Base-by-base conservation (phyloP, 768 basidiomycete species). In the Leccinellum luteum region DNA sequence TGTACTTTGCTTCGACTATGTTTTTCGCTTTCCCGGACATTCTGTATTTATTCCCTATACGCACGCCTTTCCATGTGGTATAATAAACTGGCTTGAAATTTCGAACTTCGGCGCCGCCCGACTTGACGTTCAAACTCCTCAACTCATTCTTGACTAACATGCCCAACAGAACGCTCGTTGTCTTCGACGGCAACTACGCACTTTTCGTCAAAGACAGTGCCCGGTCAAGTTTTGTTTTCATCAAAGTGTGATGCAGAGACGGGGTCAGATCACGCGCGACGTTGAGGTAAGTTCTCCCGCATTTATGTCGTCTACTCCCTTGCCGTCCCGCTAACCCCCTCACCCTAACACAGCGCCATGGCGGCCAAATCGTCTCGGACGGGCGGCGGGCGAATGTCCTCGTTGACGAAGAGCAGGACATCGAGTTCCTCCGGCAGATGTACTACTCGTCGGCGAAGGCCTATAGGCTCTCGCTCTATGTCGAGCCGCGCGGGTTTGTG, bases 191-290 rank as follows among this genome's bases (percentile, higher is more conserved):
- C 9, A 19, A 31, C 25, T 44, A 55, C 41, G 47, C 45, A 14
- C 35, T 73, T 15, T 73, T 72, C 14, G 51, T 60, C 49, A 61
- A 73, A 7, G 54, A 64, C 4, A 66, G 63, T 0, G 6, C 1
- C 5, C 69, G 14, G 58, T 72, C 52, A 61, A 62, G 19, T 72
- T 71, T 52, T 66, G 56, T n/a, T 66, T 71, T 41, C 72, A 73
- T 19, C 19, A 1, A 3, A 71, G 72, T 14, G 61, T 70, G 21
- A 68, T 28, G 15, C 54, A 68, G 23, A 70, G 70, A 25, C 52
- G 55, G 1, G 25, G 43, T 41, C 51, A 31, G 50, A 67, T 72
- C 14, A 30, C 41, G 13, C 57, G 61, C 8, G 49, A 68, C 31
- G 57, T 72, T 53, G 61, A 60, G 60, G 70, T 72, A 27, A 56